Base-by-base conservation (phyloP, 192 early-diverging fungal species). In the Pilobolus umbonatus region DNA sequence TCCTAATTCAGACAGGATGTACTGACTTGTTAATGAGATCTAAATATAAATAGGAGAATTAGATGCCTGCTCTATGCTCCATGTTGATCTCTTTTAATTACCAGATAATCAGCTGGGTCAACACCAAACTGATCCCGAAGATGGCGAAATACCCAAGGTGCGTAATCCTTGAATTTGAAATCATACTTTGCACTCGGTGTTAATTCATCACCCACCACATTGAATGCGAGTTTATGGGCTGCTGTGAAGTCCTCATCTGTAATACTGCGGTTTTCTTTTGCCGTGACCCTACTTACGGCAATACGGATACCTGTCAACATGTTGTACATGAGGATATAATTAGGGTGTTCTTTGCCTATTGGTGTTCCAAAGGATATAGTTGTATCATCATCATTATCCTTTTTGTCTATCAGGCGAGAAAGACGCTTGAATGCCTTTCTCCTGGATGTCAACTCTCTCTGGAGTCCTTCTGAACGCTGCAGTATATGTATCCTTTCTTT, bases 161-260 rank as follows among this genome's bases (percentile, higher is more conserved):
- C 91, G 68, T 98, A 98, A 74, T 99, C 97, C 67, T 99, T 99
- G 71, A 98, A 99, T 75, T 99, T 98, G 69, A 98, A 99, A 62
- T 99, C 95, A 77, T 98, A 99, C 53, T 85, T 85, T 29, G 94
- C 88, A 19, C 87, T 87, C 14, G 97, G 92, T 11, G 93, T 95
- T 70, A 97, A 69, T 69, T 99, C 95, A 68, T 96, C 93, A 29
- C 94, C 94, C 17, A 86, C 87, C 80, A 93, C 88, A 73, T 99
- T 96, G 76, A 98, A 98, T 7, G 94, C 89, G 36, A 96, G 74
- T 69, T 99, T 99, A 76, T 98, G 92, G 9, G 85, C 83, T 10
- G 92, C 88, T 1, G 57, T 75, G 65, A 92, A 98, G 73, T 99
- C 97, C 36, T 81, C 87, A 29, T 78, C 72, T 5, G 75, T 70